Base-by-base conservation (phyloP, 805 yeast species). In the Metschnikowia corniflorae region DNA sequence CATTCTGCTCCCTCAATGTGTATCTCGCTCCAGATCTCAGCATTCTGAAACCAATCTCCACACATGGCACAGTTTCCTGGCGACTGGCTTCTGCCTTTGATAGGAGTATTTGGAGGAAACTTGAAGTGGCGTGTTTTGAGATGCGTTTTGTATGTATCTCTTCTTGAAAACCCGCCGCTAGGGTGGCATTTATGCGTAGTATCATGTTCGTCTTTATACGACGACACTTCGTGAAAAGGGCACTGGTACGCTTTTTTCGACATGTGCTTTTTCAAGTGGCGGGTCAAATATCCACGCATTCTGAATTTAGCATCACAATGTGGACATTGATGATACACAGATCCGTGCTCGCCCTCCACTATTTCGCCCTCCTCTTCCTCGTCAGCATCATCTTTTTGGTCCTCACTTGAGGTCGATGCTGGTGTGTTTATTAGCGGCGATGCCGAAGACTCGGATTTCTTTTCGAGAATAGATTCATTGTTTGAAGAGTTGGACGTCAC, bases 81-180 rank as follows among this genome's bases (percentile, higher is more conserved):
- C 9, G 70, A 57, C 33, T 53, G 54, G 14, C 58, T 49, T 33
- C 81, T 52, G 31, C 68, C 70, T 39, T 63, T 65, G 4, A 75
- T 65, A 43, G 67, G 67, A 10, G 75, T 72, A 4, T 80, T 81
- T 25, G 73, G 65, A 23, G 82, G 82, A 45, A 75, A 76, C 29
- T 68, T 67, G 51, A 76, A 76, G 52, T 76, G 82, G 37, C 77
- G 58, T 7, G 79, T 70, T 48, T 74, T 75, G 35, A 76, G 61
- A 52, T 76, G 82, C 2, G 78, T 76, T 47, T 75, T 74, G 53
- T 72, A 74, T 6, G 82, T 75, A 51, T 76, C 82, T 49, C 80
- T 63, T 50, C 82, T 61, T 5, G 80, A 73, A 47, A 76, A 76
- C 4, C 78, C 78, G 6, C 81, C 82, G 16, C 69, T 71, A 14